Conservation (phyloP, 2,329 filamentous ascomycete species). For the Aspergillus cejpii region DNA sequence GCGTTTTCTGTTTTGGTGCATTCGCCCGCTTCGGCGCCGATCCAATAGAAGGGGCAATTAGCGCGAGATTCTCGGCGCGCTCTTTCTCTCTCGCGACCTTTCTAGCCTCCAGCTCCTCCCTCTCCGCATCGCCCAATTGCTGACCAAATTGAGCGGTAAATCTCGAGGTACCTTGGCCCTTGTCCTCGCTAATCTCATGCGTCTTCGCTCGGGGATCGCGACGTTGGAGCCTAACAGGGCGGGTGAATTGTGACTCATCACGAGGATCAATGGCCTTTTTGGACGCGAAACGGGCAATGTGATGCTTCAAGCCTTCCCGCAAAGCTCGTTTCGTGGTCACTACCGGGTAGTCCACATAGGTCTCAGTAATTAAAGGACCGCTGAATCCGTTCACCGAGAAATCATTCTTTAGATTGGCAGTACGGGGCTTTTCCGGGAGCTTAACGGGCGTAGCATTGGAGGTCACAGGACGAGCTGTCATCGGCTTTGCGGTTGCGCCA, state of each 20-base stretch:
- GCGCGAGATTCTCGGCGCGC: constrained; percentile 77
- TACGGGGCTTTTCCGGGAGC: constrained; percentile 17
- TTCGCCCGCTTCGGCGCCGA: constrained; percentile 62
- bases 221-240: constrained; percentile 81
- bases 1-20: constrained; percentile 67
- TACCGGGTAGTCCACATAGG: constrained; percentile 57
- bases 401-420: constrained; percentile 23
- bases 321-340: constrained; percentile 76
- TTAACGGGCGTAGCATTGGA: constrained; percentile 15
- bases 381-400: constrained; percentile 40
- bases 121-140: constrained; percentile 60
- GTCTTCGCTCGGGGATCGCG: constrained; percentile 65
- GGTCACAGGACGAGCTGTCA: constrained; percentile 19
- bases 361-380: constrained; percentile 35
- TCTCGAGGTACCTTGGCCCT: constrained; percentile 33
- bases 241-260: constrained; percentile 75
- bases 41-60: constrained; percentile 78
- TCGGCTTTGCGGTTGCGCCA: constrained; percentile 21
- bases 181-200: constrained; percentile 51
- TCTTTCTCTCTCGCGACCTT: constrained; percentile 78
- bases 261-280: constrained; percentile 59
- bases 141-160: constrained; percentile 33
- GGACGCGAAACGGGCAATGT: constrained; percentile 74
- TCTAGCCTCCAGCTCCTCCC: constrained; percentile 51
- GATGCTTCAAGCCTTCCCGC: constrained; percentile 72